Evolutionary conservation across 805 yeast species (phyloP).

Genomic region (Kuraishia hungarica): DNA sequence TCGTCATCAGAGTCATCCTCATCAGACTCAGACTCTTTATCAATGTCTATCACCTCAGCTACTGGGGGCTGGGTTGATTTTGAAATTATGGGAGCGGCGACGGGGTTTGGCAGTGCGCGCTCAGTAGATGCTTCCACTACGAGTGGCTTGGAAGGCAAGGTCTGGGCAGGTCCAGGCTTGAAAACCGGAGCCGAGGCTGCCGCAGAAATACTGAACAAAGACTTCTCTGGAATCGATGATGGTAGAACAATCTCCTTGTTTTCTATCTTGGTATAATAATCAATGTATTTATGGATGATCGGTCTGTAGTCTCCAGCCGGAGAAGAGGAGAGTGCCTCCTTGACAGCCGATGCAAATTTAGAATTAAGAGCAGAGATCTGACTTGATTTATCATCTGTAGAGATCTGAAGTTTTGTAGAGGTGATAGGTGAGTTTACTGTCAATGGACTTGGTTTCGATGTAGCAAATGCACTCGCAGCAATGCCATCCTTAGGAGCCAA

Average conservation of each 20-base stretch:
- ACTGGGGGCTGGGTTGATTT: neutral
- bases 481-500: neutral
- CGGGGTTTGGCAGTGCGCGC: no score
- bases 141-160: slow-evolving; percentile 1
- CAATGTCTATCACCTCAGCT: slow-evolving; percentile 6
- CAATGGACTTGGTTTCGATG: slow-evolving; percentile 7
- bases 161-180: neutral
- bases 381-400: slow-evolving; percentile 25
- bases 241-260: slow-evolving; percentile 3
- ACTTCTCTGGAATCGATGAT: slow-evolving; percentile 1
- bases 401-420: neutral
- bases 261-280: slow-evolving; percentile 36
- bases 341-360: slow-evolving; percentile 43
- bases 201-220: neutral
- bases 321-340: slow-evolving; percentile 28
- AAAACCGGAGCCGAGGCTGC: neutral
- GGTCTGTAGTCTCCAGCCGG: slow-evolving; percentile 49
- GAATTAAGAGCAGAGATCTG: slow-evolving; percentile 60
- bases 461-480: slow-evolving; percentile 2
- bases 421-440: slow-evolving; percentile 2
- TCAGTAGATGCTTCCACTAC: slow-evolving; percentile 7
- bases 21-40: slow-evolving; percentile 25
- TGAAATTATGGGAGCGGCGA: neutral
- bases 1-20: slow-evolving; percentile 43
- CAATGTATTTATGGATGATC: slow-evolving; percentile 48